Evolutionary conservation across 768 basidiomycete species (phyloP).

Genomic region (Amanita fuliginea): DNA sequence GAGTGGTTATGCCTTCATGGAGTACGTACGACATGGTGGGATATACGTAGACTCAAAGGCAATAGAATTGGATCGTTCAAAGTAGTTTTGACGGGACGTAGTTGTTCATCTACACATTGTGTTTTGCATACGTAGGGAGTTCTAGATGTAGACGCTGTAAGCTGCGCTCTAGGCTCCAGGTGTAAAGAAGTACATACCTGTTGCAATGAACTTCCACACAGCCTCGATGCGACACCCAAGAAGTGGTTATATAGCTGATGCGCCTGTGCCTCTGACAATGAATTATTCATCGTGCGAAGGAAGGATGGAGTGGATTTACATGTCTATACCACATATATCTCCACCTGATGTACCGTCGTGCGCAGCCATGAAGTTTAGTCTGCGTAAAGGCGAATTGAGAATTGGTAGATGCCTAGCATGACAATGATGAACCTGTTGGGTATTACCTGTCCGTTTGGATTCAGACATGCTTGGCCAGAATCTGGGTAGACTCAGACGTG

Average conservation of each 20-base stretch:
- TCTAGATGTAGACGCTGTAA: constrained; percentile 31
- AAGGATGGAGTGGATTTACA: constrained; percentile 48
- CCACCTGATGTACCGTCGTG: constrained; percentile 41
- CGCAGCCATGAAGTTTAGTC: constrained; percentile 82
- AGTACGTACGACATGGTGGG: constrained; percentile 9
- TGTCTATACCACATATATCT: constrained; percentile 48
- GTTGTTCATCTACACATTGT: constrained; percentile 48
- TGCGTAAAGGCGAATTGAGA: neutral
- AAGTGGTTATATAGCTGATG: constrained; percentile 83
- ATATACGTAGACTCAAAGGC: constrained; percentile 19
- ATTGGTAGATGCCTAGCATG: neutral
- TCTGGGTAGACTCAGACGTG: constrained; percentile 30
- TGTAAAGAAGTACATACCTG: constrained; percentile 47
- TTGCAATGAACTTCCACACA: constrained; percentile 53
- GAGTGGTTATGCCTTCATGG: neutral
- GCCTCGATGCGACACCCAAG: constrained; percentile 46
- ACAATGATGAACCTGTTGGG: constrained; percentile 59
- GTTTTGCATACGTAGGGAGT: constrained; percentile 39
- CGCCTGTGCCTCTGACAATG: constrained; percentile 75
- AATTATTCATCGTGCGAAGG: too few relatives aligned
- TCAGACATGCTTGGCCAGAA: too few relatives aligned
- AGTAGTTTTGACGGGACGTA: constrained; percentile 27
- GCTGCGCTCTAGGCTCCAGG: neutral
- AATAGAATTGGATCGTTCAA: constrained; percentile 34
- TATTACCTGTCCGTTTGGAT: constrained; percentile 32